Evolutionary conservation across 2,329 filamentous ascomycete species (phyloP), one percentile per base, ranked within the genome.

Genomic region (Fusarium penzigii): DNA sequence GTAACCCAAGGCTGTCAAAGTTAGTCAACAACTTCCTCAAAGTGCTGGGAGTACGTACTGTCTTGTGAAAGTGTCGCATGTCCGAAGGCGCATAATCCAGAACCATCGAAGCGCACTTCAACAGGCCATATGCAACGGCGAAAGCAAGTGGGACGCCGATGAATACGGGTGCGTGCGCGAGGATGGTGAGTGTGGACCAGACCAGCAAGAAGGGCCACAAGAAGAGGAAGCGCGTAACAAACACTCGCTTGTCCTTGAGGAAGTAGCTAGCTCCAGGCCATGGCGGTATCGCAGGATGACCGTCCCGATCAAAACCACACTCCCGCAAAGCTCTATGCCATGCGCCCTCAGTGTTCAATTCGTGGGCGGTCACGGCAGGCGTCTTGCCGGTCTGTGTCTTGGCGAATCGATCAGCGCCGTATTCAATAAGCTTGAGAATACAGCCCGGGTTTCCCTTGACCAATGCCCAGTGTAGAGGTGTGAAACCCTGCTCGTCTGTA

Each of bases 371-470:
- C 48, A 87, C 82, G 1, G 87, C 83, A 1, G 94, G 94, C 8
- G 92, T 94, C 79, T 99, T 97, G 57, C 93, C 93, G 43, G 91
- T 89, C 48, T 85, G 82, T 29, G 92, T 97, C 74, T 92, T 88
- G 38, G 89, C 91, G 68, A 96, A 97, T 42, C 94, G 84, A 73
- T 99, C 94, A 25, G 92, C 87, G 43, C 94, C 95, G 70, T 97
- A 97, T 75, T 99, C 94, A 62, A 99, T 83, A 42, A 99, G 79
- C 73, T 97, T 97, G 68, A 95, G 86, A 57, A 99, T 89, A 69
- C 92, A 97, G 11, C 86, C 86, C 55, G 90, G 84, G 44, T 88
- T 94, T 12, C 95, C 94, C 73, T 96, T 96, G 36, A 99, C 94
- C 43, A 99, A 77, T 1, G 92, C 92, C 94, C 94, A 99, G 69